These are phyloP conservation scores for Lactarius evosmus DNA, from an alignment of 768 basidiomycete species.

Conservation along the genomic window DNA sequence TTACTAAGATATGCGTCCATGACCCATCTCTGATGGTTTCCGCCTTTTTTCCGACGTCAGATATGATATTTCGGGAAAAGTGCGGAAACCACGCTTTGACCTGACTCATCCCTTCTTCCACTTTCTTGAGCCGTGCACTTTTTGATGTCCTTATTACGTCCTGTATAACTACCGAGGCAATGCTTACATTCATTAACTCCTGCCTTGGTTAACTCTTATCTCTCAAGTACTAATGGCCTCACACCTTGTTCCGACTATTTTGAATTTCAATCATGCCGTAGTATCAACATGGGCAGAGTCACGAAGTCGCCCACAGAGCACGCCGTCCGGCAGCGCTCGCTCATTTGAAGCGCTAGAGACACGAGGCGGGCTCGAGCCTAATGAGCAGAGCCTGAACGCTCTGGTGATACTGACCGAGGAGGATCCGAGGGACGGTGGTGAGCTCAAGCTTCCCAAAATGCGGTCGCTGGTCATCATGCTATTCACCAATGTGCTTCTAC, in stretches of 20 bases:
- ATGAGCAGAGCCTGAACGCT: not conserved
- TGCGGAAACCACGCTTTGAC: not conserved
- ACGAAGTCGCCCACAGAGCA: not conserved
- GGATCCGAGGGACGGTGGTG: slow-evolving; percentile 30
- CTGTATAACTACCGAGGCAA: slow-evolving; percentile 1
- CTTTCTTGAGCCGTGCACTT: not conserved
- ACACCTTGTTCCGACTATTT: slow-evolving; percentile 6
- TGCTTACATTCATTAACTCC: not conserved
- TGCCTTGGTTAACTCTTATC: not conserved
- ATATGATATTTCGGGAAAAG: not conserved
- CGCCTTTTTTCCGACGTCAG: not conserved
- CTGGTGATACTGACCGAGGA: not conserved
- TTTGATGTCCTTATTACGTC: not conserved
- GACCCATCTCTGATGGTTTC: not conserved
- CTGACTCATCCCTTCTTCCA: not conserved
- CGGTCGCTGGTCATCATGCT: slow-evolving; percentile 47
- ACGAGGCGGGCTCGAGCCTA: not conserved
- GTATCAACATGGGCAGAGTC: not conserved
- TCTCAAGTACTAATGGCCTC: not conserved
- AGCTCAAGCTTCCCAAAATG: slow-evolving; percentile 49
- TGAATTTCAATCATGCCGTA: slow-evolving; percentile 5
- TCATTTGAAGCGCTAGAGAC: not conserved
- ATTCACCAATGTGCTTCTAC: slow-evolving; percentile 42
- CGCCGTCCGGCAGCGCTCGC: not conserved
- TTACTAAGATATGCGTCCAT: not conserved